These are phyloP conservation scores for Hibiscus syriacus DNA, from an alignment of 345 rosid genomes.

Conservation along the genomic window DNA sequence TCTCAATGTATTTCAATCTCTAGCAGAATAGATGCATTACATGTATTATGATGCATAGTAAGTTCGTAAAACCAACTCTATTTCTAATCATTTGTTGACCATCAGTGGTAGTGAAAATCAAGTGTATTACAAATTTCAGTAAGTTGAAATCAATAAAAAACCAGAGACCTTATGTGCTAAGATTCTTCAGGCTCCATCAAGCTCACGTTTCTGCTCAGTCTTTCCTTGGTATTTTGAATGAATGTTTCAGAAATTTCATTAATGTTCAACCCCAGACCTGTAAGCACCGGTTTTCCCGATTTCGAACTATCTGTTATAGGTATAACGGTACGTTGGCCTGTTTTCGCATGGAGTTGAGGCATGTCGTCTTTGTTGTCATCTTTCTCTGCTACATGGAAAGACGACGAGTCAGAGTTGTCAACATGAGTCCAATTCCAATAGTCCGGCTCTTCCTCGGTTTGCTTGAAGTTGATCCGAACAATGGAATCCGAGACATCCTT, in stretches of 20 bases:
- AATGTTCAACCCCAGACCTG: constrained; percentile 21
- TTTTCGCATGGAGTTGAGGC: neutral
- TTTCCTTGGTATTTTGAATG: constrained; percentile 19
- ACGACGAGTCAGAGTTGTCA: neutral
- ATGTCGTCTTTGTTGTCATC: neutral
- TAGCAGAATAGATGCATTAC: neutral
- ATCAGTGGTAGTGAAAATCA: neutral
- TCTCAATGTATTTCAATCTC: neutral
- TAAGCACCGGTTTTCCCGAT: neutral
- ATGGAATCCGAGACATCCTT: neutral
- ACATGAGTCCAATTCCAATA: constrained; percentile 22
- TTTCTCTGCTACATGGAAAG: neutral
- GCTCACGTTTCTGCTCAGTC: constrained; percentile 8
- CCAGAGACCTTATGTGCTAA: neutral
- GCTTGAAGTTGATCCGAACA: constrained; percentile 19
- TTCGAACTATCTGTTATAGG: neutral
- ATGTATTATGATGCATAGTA: neutral
- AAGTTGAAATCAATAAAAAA: neutral
- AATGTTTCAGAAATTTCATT: constrained; percentile 27
- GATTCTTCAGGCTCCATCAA: neutral
- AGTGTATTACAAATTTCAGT: neutral
- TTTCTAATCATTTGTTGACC: neutral
- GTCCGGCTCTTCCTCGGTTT: constrained; percentile 14
- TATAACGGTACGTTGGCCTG: neutral
- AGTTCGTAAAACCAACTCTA: neutral